These are phyloP conservation scores for Aspergillus sp. DNA, from an alignment of 2,329 filamentous ascomycete species.

Conservation along the genomic window DNA sequence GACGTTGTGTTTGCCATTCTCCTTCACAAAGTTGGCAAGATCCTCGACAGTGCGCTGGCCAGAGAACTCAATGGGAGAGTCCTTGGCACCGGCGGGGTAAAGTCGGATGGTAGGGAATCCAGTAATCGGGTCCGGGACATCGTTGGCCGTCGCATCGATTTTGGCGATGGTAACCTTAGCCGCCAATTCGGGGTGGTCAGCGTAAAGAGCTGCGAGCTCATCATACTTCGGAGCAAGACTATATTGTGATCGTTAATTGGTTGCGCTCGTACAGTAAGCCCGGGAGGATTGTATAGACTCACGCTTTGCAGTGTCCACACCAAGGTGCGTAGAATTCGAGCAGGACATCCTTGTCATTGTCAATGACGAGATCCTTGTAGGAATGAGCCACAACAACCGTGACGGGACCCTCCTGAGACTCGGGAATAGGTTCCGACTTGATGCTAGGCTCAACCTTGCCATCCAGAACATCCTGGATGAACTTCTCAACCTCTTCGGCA, in stretches of 20 bases:
- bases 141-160: constrained; percentile 94
- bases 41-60: constrained; percentile 90
- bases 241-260: constrained; percentile 10
- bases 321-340: constrained; percentile 96
- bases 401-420: constrained; percentile 88
- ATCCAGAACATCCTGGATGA: constrained; percentile 79
- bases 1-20: constrained; percentile 89
- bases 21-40: constrained; percentile 85
- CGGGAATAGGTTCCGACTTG: constrained; percentile 96
- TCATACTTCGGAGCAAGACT: constrained; percentile 68
- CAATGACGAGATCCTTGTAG: constrained; percentile 87
- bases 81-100: constrained; percentile 87
- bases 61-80: constrained; percentile 78
- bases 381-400: constrained; percentile 87
- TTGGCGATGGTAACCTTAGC: constrained; percentile 73
- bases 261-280: background rate
- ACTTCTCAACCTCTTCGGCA: constrained; percentile 70
- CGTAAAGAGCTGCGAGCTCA: constrained; percentile 61
- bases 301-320: constrained; percentile 71
- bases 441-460: constrained; percentile 94
- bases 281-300: constrained; percentile 28
- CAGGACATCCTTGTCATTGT: constrained; percentile 94
- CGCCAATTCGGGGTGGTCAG: constrained; percentile 49
- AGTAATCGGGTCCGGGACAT: constrained; percentile 93
- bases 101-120: constrained; percentile 99